A percentile compares a stretch with the other conserved stretches of the same genome.
Conservation (phyloP, 768 basidiomycete species). For the Kwoniella shandongensis region DNA sequence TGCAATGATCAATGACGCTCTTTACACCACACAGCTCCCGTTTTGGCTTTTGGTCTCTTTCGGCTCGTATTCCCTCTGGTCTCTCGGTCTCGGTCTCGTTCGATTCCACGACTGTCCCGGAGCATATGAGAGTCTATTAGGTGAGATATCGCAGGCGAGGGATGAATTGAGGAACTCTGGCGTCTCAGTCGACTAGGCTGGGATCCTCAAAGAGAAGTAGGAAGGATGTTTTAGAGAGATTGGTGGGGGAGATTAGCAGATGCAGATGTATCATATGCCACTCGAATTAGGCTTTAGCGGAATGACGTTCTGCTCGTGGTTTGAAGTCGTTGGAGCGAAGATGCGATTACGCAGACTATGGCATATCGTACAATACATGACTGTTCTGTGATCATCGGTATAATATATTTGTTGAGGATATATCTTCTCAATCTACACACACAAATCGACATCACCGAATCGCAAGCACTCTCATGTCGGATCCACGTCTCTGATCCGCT, state of each 20-base stretch:
- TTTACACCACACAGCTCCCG: constrained; percentile 60
- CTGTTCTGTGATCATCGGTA: background rate
- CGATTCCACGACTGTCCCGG: constrained; percentile 77
- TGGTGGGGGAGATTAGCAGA: too few relatives aligned
- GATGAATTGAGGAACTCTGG: constrained; percentile 63
- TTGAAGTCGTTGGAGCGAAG: background rate
- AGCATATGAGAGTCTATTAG: constrained; percentile 66
- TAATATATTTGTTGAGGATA: background rate
- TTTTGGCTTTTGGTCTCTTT: constrained; percentile 81
- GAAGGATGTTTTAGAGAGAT: too few relatives aligned
- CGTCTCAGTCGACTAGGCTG: constrained; percentile 62
- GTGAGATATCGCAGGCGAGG: constrained; percentile 67
- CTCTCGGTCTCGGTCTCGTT: constrained; percentile 71
- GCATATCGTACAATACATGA: background rate
- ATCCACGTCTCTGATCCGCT: too few relatives aligned
- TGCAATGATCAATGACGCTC: too few relatives aligned
- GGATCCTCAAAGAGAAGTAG: background rate
- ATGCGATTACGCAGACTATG: background rate
- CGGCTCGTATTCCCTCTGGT: constrained; percentile 75
- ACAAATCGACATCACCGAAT: too few relatives aligned
- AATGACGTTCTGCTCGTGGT: too few relatives aligned
- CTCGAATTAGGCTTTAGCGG: too few relatives aligned
- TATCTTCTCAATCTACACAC: too few relatives aligned
- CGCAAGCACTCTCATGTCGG: too few relatives aligned
- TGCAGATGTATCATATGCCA: too few relatives aligned